phyloP scores from a whole-genome alignment of 176 grass and related monocot genomes.

The Eragrostis nindensis region DNA sequence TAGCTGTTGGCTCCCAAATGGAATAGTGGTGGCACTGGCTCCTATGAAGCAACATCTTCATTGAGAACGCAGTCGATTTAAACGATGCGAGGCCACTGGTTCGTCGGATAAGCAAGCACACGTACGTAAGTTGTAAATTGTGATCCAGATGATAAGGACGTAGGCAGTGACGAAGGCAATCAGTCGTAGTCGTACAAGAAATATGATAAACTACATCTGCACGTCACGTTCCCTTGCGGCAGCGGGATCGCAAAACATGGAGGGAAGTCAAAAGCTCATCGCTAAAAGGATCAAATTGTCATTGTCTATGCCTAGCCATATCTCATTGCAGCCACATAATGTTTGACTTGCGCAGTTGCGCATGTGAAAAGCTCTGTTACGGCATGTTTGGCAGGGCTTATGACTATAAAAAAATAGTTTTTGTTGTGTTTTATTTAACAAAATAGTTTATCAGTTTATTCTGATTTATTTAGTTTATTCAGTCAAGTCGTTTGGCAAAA shows the following conservation, averaged over 20 bases:
- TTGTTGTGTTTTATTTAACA: too few species aligned
- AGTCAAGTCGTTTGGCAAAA: too few species aligned
- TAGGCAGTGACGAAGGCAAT: not conserved
- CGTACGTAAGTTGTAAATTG: not conserved
- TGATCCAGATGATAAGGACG: not conserved
- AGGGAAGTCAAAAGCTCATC: not conserved
- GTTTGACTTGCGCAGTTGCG: too few species aligned
- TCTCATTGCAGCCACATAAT: too few species aligned
- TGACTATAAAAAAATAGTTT: too few species aligned
- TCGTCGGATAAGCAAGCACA: not conserved
- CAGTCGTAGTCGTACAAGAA: not conserved
- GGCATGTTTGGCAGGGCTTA: too few species aligned
- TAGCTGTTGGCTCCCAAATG: too few species aligned
- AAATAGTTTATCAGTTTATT: too few species aligned
- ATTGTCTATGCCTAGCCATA: too few species aligned
- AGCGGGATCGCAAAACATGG: not conserved
- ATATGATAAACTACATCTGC: not conserved
- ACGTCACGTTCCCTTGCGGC: not conserved
- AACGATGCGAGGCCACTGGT: not conserved
- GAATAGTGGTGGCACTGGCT: not conserved
- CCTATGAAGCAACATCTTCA: not conserved
- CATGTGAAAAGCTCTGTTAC: too few species aligned
- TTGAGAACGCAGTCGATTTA: not conserved
- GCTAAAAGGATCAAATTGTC: too few species aligned
- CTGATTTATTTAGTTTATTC: too few species aligned